phyloP scores from a whole-genome alignment of 1,139 yeast genomes.

The Magnusiomyces paraingens region DNA sequence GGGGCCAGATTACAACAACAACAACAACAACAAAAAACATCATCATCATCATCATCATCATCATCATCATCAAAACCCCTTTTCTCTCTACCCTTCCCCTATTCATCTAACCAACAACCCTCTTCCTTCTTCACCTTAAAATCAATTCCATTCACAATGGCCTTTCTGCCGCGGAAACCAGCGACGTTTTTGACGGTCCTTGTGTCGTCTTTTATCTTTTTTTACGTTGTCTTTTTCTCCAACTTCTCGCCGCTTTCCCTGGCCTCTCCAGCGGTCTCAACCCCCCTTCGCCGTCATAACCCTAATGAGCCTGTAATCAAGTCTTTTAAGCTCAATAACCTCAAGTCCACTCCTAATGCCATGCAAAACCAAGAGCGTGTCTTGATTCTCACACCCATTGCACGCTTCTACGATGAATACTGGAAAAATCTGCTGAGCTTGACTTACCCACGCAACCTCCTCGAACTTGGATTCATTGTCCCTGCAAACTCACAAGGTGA shows the following conservation, averaged over 20 bases:
- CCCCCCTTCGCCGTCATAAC: not conserved
- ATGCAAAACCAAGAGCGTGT: conserved; percentile 73
- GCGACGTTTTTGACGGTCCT: not conserved
- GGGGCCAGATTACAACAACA: too few species aligned
- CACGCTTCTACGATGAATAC: conserved; percentile 73
- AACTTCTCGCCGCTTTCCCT: conserved; percentile 50
- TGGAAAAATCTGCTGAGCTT: conserved; percentile 76
- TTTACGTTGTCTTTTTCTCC: too few species aligned
- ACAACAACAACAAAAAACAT: too few species aligned
- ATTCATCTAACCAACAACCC: too few species aligned
- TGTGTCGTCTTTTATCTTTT: too few species aligned
- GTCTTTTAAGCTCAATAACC: conserved; percentile 74
- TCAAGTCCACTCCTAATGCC: conserved; percentile 64
- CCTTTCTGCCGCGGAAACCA: conserved; percentile 4
- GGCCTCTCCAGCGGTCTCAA: conserved; percentile 40
- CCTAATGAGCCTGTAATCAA: conserved; percentile 38
- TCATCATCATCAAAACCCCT: too few species aligned
- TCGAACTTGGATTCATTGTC: conserved; percentile 85
- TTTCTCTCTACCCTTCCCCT: too few species aligned
- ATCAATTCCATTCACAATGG: conserved; percentile 2
- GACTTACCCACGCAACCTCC: conserved; percentile 74
- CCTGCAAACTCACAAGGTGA: conserved; percentile 83
- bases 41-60: too few species aligned
- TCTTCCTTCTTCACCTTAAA: too few species aligned
- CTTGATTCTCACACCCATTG: conserved; percentile 80